These are phyloP conservation scores for Sparassis latifolia DNA, from an alignment of 1,284 basidiomycete species.

Conservation along the genomic window DNA sequence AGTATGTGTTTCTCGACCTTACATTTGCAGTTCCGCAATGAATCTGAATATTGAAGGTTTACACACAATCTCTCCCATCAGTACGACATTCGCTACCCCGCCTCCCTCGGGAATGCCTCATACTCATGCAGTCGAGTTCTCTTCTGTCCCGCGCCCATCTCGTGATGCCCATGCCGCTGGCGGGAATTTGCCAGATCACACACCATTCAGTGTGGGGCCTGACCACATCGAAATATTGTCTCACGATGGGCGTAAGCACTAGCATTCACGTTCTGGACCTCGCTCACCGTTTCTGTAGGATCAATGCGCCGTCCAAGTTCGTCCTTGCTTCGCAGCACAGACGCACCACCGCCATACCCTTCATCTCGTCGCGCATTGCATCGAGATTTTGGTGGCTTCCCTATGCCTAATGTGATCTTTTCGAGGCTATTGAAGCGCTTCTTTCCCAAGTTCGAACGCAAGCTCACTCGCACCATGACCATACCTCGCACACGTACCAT, in stretches of 20 bases:
- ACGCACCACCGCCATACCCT: slow-evolving; percentile 6
- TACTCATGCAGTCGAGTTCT: slow-evolving; percentile 57
- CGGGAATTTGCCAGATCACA: too few relatives aligned
- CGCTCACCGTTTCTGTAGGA: slow-evolving; percentile 8
- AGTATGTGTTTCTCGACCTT: too few relatives aligned
- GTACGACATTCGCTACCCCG: too few relatives aligned
- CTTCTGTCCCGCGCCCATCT: slow-evolving; percentile 23
- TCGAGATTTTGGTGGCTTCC: slow-evolving; percentile 81
- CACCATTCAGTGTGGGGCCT: too few relatives aligned
- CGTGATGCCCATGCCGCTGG: slow-evolving; percentile 12
- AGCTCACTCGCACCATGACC: slow-evolving; percentile 23
- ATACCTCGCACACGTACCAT: slow-evolving; percentile 26
- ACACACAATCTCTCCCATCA: too few relatives aligned
- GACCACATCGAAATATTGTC: too few relatives aligned
- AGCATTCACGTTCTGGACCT: neutral
- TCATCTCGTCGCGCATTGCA: slow-evolving; percentile 27
- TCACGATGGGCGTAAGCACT: too few relatives aligned
- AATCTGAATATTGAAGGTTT: too few relatives aligned
- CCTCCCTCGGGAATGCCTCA: slow-evolving; percentile 17
- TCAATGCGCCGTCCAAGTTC: slow-evolving; percentile 16
- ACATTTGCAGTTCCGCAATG: too few relatives aligned
- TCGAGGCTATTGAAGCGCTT: slow-evolving; percentile 18
- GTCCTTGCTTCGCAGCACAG: slow-evolving; percentile 11
- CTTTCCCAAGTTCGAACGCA: slow-evolving; percentile 22
- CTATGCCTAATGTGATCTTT: slow-evolving; percentile 68